phyloP scores from a whole-genome alignment of 257 asterid species.

The Solanum peruvianum region DNA sequence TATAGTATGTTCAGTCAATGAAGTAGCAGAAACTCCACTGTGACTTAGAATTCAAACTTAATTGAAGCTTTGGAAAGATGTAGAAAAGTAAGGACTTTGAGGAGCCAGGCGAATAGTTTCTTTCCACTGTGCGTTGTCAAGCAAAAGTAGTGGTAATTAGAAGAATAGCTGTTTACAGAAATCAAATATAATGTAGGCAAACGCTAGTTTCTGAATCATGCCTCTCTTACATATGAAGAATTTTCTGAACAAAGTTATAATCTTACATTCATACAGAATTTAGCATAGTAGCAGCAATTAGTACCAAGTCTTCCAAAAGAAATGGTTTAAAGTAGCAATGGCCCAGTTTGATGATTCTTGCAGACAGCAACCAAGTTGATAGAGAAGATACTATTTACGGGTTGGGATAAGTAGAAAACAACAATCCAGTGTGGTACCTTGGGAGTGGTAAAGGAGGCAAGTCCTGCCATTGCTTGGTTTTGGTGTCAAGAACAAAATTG shows the following conservation, averaged over 20 bases:
- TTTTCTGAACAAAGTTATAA: neutral
- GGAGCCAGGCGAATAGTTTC: neutral
- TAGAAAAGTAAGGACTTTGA: neutral
- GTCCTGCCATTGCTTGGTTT: conserved; percentile 60
- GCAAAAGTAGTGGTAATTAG: neutral
- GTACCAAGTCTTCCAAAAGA: neutral
- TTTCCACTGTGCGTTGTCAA: neutral
- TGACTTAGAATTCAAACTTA: neutral
- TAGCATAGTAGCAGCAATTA: neutral
- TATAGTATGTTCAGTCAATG: neutral
- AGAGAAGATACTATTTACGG: neutral
- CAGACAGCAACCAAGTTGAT: neutral
- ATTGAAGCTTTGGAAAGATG: neutral
- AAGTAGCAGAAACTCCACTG: neutral
- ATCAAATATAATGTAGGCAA: neutral
- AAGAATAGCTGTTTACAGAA: neutral
- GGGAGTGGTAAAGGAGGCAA: conserved; percentile 79
- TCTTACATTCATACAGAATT: neutral
- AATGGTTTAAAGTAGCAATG: neutral
- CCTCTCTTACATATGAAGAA: neutral
- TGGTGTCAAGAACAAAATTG: conserved; percentile 67
- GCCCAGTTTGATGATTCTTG: neutral
- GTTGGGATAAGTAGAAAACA: neutral
- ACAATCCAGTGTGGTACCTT: conserved; percentile 20
- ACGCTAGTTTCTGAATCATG: neutral